Evolutionary conservation across 371 early-diverging fungal genomes (phyloP).

Genomic region (Coemansia sp.): DNA sequence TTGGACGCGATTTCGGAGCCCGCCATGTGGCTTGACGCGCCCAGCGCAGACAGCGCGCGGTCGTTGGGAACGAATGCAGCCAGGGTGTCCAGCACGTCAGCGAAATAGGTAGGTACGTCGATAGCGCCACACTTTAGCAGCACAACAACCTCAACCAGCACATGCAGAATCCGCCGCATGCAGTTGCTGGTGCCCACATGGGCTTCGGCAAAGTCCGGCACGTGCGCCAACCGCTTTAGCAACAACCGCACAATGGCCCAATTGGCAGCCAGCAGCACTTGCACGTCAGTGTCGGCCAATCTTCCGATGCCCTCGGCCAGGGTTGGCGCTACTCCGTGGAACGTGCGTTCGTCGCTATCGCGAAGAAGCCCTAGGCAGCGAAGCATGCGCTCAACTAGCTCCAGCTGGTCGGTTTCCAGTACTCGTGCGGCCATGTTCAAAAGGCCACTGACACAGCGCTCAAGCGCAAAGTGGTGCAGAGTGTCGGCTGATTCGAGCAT

Average conservation of each 20-base stretch:
- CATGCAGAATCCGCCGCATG: constrained; percentile 21
- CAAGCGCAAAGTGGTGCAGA: constrained; percentile 68
- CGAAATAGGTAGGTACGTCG: constrained; percentile 27
- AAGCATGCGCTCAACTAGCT: constrained; percentile 42
- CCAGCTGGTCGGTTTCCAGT: constrained; percentile 16
- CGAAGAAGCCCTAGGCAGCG: constrained; percentile 51
- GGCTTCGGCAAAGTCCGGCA: constrained; percentile 15
- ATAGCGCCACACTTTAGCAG: constrained; percentile 34
- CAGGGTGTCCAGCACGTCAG: constrained; percentile 31
- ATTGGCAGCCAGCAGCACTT: constrained; percentile 24
- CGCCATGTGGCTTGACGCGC: constrained; percentile 14
- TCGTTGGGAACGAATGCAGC: constrained; percentile 40
- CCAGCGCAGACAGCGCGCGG: constrained; percentile 18
- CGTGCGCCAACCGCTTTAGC: constrained; percentile 43
- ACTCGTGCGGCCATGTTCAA: constrained; percentile 59
- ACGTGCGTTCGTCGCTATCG: constrained; percentile 32
- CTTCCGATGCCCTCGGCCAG: constrained; percentile 40
- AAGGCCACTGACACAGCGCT: constrained; percentile 75
- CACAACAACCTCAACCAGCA: constrained; percentile 33
- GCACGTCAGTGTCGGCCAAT: constrained; percentile 23
- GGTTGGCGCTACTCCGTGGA: constrained; percentile 35
- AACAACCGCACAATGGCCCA: constrained; percentile 49
- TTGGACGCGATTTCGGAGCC: constrained; percentile 24
- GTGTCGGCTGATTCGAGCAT: constrained; percentile 67
- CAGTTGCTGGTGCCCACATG: constrained; percentile 7